phyloP scores from a whole-genome alignment of 2,329 filamentous ascomycete genomes.

The Stemphylium vesicarium region DNA sequence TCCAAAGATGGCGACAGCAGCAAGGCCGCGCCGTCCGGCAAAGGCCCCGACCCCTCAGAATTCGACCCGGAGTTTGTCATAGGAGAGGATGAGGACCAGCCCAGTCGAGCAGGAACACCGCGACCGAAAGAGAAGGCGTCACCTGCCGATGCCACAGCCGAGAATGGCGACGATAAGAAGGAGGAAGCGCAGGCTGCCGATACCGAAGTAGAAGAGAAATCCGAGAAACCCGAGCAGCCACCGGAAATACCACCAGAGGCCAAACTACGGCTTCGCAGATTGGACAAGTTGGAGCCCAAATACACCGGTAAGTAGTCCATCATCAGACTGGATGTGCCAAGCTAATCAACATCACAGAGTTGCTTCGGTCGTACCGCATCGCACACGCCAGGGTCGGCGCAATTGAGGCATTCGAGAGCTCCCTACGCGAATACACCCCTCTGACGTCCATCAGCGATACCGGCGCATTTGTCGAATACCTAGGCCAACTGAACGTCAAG shows the following conservation, averaged over 20 bases:
- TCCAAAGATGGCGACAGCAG: conserved; percentile 42
- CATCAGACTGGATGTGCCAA: not conserved
- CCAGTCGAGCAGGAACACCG: conserved; percentile 68
- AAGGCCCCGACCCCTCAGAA: conserved; percentile 79
- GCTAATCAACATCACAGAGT: conserved; percentile 62
- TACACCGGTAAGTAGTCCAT: conserved; percentile 70
- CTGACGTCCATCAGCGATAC: conserved; percentile 88
- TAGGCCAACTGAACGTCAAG: conserved; percentile 84
- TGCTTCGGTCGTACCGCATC: conserved; percentile 88
- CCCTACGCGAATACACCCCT: conserved; percentile 89
- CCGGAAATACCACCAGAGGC: conserved; percentile 76
- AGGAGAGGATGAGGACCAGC: conserved; percentile 76
- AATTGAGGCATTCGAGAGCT: conserved; percentile 92
- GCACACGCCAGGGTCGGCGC: conserved; percentile 85
- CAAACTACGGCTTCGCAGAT: conserved; percentile 74
- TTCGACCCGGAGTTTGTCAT: conserved; percentile 87
- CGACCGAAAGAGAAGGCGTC: conserved; percentile 53
- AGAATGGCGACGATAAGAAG: conserved; percentile 40
- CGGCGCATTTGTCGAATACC: conserved; percentile 82
- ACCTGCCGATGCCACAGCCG: conserved; percentile 22
- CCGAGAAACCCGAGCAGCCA: conserved; percentile 35
- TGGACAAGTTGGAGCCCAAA: conserved; percentile 88
- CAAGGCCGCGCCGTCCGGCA: conserved; percentile 55
- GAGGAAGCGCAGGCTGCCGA: conserved; percentile 41
- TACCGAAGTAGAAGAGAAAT: conserved; percentile 34